Percentiles rank a stretch among this genome's conserved stretches.
Evolutionary conservation across 2,329 filamentous ascomycete species (phyloP).

Genomic region (Graphiopsis chlorocephala): DNA sequence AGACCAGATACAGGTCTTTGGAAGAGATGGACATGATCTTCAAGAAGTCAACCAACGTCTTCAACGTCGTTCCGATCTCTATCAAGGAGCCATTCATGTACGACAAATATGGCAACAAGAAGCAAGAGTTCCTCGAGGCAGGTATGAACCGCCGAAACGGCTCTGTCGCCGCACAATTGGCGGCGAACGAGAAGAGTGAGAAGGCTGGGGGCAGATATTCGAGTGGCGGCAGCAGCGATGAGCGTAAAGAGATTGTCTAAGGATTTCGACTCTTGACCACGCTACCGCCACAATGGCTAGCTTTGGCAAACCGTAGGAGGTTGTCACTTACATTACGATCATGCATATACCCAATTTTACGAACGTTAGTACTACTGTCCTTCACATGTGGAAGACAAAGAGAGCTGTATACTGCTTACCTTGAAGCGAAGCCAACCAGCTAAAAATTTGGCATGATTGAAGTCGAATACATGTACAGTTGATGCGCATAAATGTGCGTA

Average conservation of each 20-base stretch:
- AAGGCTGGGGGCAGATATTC: slow-evolving; percentile 2
- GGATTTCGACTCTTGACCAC: not conserved
- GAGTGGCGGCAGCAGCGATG: slow-evolving; percentile 8
- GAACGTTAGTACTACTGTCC: not conserved
- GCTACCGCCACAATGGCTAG: not conserved
- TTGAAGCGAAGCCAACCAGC: not conserved
- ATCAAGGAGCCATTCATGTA: slow-evolving; percentile 54
- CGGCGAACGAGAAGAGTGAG: slow-evolving; percentile 5
- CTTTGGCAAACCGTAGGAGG: not conserved
- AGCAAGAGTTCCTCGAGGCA: slow-evolving; percentile 50
- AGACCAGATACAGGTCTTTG: slow-evolving; percentile 62
- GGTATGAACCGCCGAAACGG: slow-evolving; percentile 25
- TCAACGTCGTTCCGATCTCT: slow-evolving; percentile 53
- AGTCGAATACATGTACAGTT: not conserved
- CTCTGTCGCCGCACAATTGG: slow-evolving; percentile 20
- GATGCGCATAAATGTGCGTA: not conserved
- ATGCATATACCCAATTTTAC: not conserved
- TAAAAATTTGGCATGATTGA: not conserved
- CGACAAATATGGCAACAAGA: slow-evolving; percentile 56
- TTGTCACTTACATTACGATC: not conserved
- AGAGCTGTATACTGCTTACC: not conserved
- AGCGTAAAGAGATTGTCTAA: slow-evolving; percentile 7
- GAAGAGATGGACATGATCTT: slow-evolving; percentile 65
- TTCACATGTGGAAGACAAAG: not conserved
- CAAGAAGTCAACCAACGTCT: slow-evolving; percentile 51